Base-by-base conservation (phyloP, 202 grass and related monocot genomes). In the Eragrostis tef region DNA sequence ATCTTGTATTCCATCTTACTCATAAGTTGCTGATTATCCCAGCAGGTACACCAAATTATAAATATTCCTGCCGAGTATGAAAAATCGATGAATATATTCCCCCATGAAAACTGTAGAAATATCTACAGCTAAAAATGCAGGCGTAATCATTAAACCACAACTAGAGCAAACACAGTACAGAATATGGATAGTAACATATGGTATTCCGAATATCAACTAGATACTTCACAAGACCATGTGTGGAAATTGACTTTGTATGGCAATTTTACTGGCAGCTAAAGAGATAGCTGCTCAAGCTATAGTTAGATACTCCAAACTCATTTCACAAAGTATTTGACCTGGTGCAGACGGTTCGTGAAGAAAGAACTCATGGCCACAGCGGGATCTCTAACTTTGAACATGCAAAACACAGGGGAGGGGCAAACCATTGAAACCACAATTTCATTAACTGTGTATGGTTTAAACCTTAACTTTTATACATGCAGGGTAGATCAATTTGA, bases 41-140 rank as follows among this genome's bases (percentile, higher is more conserved):
- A 87, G 85, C 58, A 82, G 85, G 54, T 70, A 87, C 70, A 87
- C 64, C 84, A 86, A 67, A 86, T 80, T 74, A 81, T 67, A 86
- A 81, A 69, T 50, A 68, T 75, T 87, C 85, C 85, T 87, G 51
- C 11, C 44, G 63, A 87, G 71, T 70, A 81, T 60, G 78, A 75
- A 81, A 69, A 76, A 75, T 3, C 12, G 42, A 68, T 87, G 64
- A 81, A 82, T 76, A 81, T 51, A 69, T 52, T 48, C 45, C 71
- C 50, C 20, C 12, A 21, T 34, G 63, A 54, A 75, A 73, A 80
- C 43, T 20, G 0, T 17, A 75, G 3, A 56, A 67, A 20, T 68
- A 75, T 47, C 70, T 70, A 34, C 9, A 76, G 11, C 15, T 69
- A 77, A 29, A 71, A 60, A 76, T 70, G 29, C 53, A 62, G 22